Evolutionary conservation across 176 grass and related monocot genomes (phyloP), one percentile per base, ranked within the genome.

Genomic region (Tuctoria greenei): DNA sequence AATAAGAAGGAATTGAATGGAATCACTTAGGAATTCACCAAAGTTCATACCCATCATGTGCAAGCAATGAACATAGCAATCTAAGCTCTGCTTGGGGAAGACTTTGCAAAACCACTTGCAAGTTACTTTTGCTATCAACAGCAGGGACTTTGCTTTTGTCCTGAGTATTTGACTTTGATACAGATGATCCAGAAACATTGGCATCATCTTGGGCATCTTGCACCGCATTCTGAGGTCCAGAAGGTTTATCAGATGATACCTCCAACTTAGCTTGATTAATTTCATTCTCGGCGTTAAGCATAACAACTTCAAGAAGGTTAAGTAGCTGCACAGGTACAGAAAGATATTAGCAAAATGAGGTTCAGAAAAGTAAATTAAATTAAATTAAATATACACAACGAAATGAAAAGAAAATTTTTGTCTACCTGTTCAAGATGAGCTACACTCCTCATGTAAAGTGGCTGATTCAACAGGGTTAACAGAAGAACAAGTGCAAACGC

Each of bases 381-480:
- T 37, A 44, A 61, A 68, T 52, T 51, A 44, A 66, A 59, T n/a
- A 61, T 24, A 7, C 47, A 79, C 8, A 50, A 18, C 0, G 14
- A 54, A 57, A 68, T 61, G 66, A 69, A 61, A 15, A 3, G 65
- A 43, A 76, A 5, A 45, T 14, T 41, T 41, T 43, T 40, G 0
- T 42, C 26, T 41, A 90, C 96, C 96, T 99, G 96, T 83, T 99
- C 96, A 75, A 99, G 88, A 92, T 99, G 96, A 85, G 96, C 89
- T 44, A 99, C 87, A 75, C 96, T 99, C 66, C 96, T 86, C 87
- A 90, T 92, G 82, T 99, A 99, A 76, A 99, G 91, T 63, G 96
- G 96, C 74, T 95, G 96, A 76, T 90, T 95, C 71, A 99, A 77
- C 58, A 99, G 80, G 74, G 81, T 87, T 61, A 99, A 73, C 72